phyloP scores from a whole-genome alignment of 2,329 filamentous ascomycete genomes.

The Cercospora sp. region DNA sequence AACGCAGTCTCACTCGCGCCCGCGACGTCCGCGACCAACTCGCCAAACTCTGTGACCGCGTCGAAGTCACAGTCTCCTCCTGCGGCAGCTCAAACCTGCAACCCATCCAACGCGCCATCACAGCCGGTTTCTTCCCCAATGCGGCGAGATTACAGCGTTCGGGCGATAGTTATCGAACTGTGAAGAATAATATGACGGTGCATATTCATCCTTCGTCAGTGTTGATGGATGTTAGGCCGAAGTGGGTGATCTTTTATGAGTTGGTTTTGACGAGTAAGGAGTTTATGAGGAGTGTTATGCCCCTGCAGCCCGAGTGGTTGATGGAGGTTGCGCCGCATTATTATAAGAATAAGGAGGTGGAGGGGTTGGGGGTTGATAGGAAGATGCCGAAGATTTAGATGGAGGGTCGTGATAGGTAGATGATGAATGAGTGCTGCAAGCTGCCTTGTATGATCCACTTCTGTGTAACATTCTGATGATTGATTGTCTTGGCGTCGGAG shows the following conservation, averaged over 20 bases:
- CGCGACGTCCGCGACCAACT: constrained; percentile 92
- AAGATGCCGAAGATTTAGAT: constrained; percentile 63
- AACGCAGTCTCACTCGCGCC: constrained; percentile 82
- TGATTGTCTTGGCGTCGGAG: background rate
- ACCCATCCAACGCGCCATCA: constrained; percentile 84
- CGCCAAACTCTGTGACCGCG: constrained; percentile 85
- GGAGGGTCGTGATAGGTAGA: background rate
- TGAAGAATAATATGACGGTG: constrained; percentile 86
- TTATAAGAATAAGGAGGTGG: constrained; percentile 87
- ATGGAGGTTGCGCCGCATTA: constrained; percentile 91
- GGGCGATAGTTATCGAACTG: constrained; percentile 84
- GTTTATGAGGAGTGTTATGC: constrained; percentile 87
- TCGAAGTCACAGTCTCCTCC: constrained; percentile 71
- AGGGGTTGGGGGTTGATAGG: constrained; percentile 72
- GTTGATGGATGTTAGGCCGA: constrained; percentile 75
- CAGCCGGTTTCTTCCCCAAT: constrained; percentile 92
- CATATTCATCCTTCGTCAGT: constrained; percentile 89
- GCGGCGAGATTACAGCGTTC: constrained; percentile 79
- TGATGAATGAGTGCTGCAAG: background rate
- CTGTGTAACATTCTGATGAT: too few relatives aligned
- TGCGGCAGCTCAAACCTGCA: constrained; percentile 70
- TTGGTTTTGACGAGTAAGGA: constrained; percentile 82
- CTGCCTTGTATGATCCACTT: background rate
- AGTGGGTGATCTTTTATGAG: constrained; percentile 86
- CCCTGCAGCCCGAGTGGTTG: constrained; percentile 81